Percentiles rank a stretch among this genome's conserved stretches.
These are phyloP conservation scores for Trametopsis cervina DNA, from an alignment of 768 basidiomycete genomes.

Conservation along the genomic window DNA sequence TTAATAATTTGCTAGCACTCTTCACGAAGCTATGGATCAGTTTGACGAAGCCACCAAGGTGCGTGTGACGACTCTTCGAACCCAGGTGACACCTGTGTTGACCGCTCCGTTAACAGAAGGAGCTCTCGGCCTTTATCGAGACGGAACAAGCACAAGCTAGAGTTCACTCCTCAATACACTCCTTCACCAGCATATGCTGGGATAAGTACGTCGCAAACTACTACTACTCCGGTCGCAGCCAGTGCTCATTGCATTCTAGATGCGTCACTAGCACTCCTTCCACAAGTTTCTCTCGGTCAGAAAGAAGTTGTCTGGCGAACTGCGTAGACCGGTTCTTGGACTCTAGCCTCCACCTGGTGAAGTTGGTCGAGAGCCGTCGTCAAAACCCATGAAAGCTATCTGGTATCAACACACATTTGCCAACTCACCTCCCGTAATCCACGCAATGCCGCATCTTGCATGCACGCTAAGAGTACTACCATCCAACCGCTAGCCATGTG, in stretches of 20 bases:
- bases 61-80: no score
- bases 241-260: slow-evolving; percentile 30
- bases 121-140: slow-evolving; percentile 73
- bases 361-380: slow-evolving; percentile 41
- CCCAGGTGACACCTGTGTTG: slow-evolving; percentile 10
- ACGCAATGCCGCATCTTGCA: no score
- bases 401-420: not conserved
- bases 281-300: slow-evolving; percentile 68
- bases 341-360: slow-evolving; percentile 75
- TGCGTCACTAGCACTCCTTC: slow-evolving; percentile 78
- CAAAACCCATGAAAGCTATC: slow-evolving; percentile 20
- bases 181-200: slow-evolving; percentile 82
- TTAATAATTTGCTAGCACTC: no score
- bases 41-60: slow-evolving; percentile 81
- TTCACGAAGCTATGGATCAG: slow-evolving; percentile 36
- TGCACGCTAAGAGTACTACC: no score
- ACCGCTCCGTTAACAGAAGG: slow-evolving; percentile 48
- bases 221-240: not conserved
- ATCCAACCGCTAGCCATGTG: no score
- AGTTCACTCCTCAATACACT: slow-evolving; percentile 64
- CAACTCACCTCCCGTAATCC: no score
- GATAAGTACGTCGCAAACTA: slow-evolving; percentile 62
- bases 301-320: slow-evolving; percentile 78
- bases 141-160: slow-evolving; percentile 75
- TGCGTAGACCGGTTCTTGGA: slow-evolving; percentile 93